Conservation (phyloP, 192 early-diverging fungal genomes). For the Entomortierella lignicola region DNA sequence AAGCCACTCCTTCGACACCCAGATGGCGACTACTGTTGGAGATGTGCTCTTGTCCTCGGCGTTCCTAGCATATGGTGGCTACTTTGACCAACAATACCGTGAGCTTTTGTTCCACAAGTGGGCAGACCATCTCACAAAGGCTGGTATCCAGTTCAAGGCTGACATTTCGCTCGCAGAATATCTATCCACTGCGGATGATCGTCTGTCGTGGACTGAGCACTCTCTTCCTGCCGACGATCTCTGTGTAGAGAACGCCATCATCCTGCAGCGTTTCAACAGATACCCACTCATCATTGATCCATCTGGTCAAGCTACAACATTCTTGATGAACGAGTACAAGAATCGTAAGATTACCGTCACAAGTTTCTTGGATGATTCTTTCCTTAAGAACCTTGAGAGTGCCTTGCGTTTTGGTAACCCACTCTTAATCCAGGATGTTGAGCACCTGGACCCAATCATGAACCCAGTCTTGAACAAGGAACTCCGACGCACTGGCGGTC, state of each 20-base stretch:
- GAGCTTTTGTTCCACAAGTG: constrained; percentile 83
- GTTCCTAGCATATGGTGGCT: constrained; percentile 97
- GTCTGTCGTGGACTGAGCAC: constrained; percentile 89
- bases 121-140: constrained; percentile 74
- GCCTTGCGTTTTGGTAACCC: constrained; percentile 99
- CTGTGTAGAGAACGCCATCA: constrained; percentile 98
- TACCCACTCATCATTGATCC: constrained; percentile 99
- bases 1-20: constrained; percentile 90
- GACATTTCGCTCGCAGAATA: constrained; percentile 92
- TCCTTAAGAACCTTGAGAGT: constrained; percentile 97
- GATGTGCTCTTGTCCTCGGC: constrained; percentile 94
- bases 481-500: constrained; percentile 94
- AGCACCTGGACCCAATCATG: constrained; percentile 96
- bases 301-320: constrained; percentile 90
- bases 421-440: constrained; percentile 96
- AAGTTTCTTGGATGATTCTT: constrained; percentile 97
- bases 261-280: constrained; percentile 93
- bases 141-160: constrained; percentile 78
- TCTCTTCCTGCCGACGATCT: constrained; percentile 90
- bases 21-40: constrained; percentile 99
- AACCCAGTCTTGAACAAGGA: constrained; percentile 99
- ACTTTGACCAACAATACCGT: constrained; percentile 98
- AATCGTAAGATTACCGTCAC: constrained; percentile 92
- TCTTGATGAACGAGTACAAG: constrained; percentile 88
- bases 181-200: constrained; percentile 91